phyloP scores from a whole-genome alignment of 495 filamentous ascomycete genomes.

The Penicillium dipodomyicola region DNA sequence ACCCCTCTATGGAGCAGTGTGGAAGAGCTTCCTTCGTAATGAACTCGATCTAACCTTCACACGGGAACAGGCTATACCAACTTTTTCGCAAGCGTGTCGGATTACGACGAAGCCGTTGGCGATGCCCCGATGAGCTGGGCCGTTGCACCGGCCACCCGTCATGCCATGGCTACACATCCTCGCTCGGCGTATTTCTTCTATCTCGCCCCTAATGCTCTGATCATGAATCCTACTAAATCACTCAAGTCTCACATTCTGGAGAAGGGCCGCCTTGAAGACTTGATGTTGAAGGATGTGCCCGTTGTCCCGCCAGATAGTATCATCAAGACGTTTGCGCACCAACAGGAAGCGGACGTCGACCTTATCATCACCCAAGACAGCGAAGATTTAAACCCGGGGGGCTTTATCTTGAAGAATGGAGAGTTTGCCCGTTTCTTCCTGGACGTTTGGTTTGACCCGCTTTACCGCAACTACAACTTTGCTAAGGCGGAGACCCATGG shows the following conservation, averaged over 20 bases:
- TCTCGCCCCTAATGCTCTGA: conserved; percentile 75
- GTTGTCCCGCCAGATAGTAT: conserved; percentile 94
- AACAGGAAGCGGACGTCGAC: conserved; percentile 73
- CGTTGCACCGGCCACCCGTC: conserved; percentile 78
- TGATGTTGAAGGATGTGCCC: conserved; percentile 81
- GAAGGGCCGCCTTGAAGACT: conserved; percentile 60
- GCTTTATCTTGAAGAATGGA: conserved; percentile 77
- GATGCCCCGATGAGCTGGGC: conserved; percentile 70
- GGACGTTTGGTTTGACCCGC: conserved; percentile 93
- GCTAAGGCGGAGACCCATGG: conserved; percentile 92
- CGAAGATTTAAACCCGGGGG: conserved; percentile 71
- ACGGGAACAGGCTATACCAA: conserved; percentile 69
- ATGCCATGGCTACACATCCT: conserved; percentile 79
- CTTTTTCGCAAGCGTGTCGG: conserved; percentile 70
- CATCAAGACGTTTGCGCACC: conserved; percentile 88
- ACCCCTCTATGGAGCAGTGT: neutral
- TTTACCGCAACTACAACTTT: conserved; percentile 92
- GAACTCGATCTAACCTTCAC: neutral
- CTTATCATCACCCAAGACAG: conserved; percentile 82
- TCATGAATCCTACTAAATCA: conserved; percentile 79
- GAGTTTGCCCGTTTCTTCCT: conserved; percentile 92
- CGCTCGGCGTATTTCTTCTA: conserved; percentile 78
- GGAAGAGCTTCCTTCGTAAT: neutral
- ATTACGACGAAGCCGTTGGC: conserved; percentile 66
- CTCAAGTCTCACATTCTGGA: conserved; percentile 71